Percentiles rank a stretch among this genome's conserved stretches.
Conservation (phyloP, 1,284 basidiomycete species). For the Nidula niveotomentosa region DNA sequence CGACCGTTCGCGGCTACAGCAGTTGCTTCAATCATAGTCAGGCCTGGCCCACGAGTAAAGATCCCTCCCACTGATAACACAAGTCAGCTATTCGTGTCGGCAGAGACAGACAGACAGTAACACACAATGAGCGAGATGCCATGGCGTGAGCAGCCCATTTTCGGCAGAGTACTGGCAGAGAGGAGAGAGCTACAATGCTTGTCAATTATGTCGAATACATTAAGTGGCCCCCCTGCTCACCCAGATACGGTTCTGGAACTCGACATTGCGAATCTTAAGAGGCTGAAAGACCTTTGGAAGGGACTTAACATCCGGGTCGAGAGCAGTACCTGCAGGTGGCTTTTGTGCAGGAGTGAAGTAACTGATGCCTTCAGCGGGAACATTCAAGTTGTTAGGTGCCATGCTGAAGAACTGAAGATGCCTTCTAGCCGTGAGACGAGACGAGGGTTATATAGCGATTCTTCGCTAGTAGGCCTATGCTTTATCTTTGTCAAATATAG, state of each 20-base stretch:
- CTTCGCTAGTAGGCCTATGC: too few relatives aligned
- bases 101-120: neutral
- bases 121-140: constrained; percentile 41
- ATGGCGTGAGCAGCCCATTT: constrained; percentile 43
- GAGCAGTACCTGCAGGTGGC: constrained; percentile 48
- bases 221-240: constrained; percentile 30
- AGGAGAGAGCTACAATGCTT: constrained; percentile 38
- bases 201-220: neutral
- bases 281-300: constrained; percentile 66
- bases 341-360: constrained; percentile 57
- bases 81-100: too few relatives aligned
- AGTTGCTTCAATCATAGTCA: constrained; percentile 61
- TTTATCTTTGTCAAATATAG: too few relatives aligned
- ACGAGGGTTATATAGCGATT: too few relatives aligned
- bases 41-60: constrained; percentile 46
- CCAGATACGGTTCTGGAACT: constrained; percentile 72
- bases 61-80: constrained; percentile 41
- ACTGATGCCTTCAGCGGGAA: constrained; percentile 36
- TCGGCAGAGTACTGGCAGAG: constrained; percentile 68
- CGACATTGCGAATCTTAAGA: constrained; percentile 59
- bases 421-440: too few relatives aligned
- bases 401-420: constrained; percentile 4
- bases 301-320: constrained; percentile 37
- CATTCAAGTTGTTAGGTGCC: constrained; percentile 21
- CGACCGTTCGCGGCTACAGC: constrained; percentile 62